A percentile compares a stretch with the other conserved stretches of the same genome.
These are phyloP conservation scores for Neofusicoccum parvum DNA, from an alignment of 2,329 filamentous ascomycete species.

Conservation along the genomic window DNA sequence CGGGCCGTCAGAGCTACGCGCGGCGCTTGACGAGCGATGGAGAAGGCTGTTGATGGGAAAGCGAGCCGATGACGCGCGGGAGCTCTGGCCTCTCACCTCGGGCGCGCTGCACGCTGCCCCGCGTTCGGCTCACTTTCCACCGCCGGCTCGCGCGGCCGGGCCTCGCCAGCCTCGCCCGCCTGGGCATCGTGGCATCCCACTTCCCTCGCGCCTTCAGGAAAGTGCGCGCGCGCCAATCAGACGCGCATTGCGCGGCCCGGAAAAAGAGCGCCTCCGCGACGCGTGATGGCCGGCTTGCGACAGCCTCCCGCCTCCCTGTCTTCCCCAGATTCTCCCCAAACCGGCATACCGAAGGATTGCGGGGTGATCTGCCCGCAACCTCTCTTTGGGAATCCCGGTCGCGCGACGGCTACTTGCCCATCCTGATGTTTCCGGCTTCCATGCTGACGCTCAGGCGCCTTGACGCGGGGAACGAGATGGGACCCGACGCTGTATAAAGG, in stretches of 20 bases:
- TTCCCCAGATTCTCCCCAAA: constrained; percentile 16
- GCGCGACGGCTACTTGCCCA: not conserved
- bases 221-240: not conserved
- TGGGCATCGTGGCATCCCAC: not conserved
- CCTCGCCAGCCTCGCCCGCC: not conserved
- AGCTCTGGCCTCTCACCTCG: not conserved
- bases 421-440: not conserved
- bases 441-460: not conserved
- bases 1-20: not conserved
- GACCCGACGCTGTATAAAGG: not conserved
- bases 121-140: constrained; percentile 20
- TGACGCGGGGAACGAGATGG: not conserved
- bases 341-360: constrained; percentile 13
- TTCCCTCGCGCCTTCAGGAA: not conserved
- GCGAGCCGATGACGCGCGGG: not conserved
- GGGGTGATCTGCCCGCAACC: constrained; percentile 14
- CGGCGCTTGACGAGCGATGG: not conserved
- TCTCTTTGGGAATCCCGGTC: constrained; percentile 12
- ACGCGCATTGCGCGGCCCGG: not conserved
- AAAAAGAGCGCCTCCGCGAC: not conserved
- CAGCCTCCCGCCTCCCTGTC: not conserved
- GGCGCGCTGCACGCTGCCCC: not conserved
- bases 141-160: not conserved
- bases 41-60: not conserved
- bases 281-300: not conserved